phyloP scores from a whole-genome alignment of 139 green algal species.

The Coccomyxa sp. region DNA sequence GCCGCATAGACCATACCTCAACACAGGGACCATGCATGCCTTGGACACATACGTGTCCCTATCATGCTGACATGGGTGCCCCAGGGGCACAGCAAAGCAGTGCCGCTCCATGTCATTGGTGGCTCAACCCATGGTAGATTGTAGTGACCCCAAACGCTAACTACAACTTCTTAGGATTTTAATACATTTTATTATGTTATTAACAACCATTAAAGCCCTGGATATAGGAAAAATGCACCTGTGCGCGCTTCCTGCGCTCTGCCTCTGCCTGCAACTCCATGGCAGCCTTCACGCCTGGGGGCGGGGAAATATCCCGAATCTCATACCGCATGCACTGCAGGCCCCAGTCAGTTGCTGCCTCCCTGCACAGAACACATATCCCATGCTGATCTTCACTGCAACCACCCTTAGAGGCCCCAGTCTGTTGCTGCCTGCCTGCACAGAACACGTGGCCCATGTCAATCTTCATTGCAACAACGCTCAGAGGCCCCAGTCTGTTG shows the following conservation, averaged over 20 bases:
- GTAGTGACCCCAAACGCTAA: no score
- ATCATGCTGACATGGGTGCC: no score
- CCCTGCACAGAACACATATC: slow-evolving; percentile 18
- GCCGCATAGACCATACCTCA: background rate
- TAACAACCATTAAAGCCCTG: no score
- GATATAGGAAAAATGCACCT: slow-evolving; percentile 27
- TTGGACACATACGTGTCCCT: no score
- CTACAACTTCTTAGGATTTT: no score
- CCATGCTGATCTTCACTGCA: no score
- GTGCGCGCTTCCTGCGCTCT: slow-evolving; percentile 89
- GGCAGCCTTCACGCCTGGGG: slow-evolving; percentile 65
- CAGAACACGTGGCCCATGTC: background rate
- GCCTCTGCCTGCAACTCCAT: slow-evolving; percentile 98
- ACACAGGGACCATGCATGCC: background rate
- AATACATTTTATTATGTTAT: no score
- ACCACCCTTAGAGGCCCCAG: no score
- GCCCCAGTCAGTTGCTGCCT: slow-evolving; percentile 85
- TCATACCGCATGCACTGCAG: slow-evolving; percentile 77
- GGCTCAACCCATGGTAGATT: no score
- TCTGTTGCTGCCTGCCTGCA: slow-evolving; percentile 64
- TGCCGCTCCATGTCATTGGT: background rate
- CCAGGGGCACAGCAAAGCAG: background rate
- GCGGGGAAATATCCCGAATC: slow-evolving; percentile 93
- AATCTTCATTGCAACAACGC: no score
- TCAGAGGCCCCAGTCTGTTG: slow-evolving; percentile 90